These are phyloP conservation scores for Leccinum fuscescens DNA, from an alignment of 1,284 basidiomycete species.

Conservation along the genomic window DNA sequence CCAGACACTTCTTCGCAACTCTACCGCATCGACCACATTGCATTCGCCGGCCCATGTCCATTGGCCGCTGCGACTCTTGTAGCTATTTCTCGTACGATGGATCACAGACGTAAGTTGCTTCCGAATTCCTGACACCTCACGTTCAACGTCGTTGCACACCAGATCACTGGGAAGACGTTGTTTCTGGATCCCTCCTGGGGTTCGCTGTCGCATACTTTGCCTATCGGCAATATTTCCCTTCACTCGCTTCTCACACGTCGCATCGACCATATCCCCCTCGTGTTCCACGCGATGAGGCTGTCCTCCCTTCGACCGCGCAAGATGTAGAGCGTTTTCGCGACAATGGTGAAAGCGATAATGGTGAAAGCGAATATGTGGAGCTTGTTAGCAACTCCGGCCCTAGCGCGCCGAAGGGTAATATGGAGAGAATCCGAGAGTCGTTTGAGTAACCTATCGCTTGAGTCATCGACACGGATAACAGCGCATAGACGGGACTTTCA, in stretches of 20 bases:
- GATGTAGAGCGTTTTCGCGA: slow-evolving; percentile 15
- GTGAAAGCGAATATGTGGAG: slow-evolving; percentile 23
- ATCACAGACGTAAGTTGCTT: slow-evolving; percentile 70
- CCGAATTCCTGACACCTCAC: not conserved
- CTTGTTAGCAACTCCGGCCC: slow-evolving; percentile 33
- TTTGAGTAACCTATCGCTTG: slow-evolving; percentile 15
- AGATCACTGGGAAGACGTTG: slow-evolving; percentile 90
- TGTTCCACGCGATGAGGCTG: slow-evolving; percentile 43
- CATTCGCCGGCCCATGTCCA: too few relatives aligned
- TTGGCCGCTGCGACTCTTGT: slow-evolving; percentile 81
- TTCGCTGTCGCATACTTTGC: slow-evolving; percentile 71
- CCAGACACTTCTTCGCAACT: too few relatives aligned
- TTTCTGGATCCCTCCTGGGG: slow-evolving; percentile 79
- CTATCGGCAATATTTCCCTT: slow-evolving; percentile 81
- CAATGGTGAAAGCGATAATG: slow-evolving; percentile 8
- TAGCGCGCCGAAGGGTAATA: slow-evolving; percentile 31
- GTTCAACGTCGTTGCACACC: slow-evolving; percentile 6
- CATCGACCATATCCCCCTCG: slow-evolving; percentile 80
- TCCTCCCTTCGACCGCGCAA: slow-evolving; percentile 38
- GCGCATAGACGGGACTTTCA: not conserved
- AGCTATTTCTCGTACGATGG: slow-evolving; percentile 89
- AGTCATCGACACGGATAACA: slow-evolving; percentile 4
- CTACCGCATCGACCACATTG: too few relatives aligned
- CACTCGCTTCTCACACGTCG: slow-evolving; percentile 54
- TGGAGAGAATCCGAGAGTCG: slow-evolving; percentile 36